Percentiles rank a stretch among this genome's conserved stretches.
These are phyloP conservation scores for Cicer chorassanicum DNA, from an alignment of 306 rosid genomes.

Conservation along the genomic window DNA sequence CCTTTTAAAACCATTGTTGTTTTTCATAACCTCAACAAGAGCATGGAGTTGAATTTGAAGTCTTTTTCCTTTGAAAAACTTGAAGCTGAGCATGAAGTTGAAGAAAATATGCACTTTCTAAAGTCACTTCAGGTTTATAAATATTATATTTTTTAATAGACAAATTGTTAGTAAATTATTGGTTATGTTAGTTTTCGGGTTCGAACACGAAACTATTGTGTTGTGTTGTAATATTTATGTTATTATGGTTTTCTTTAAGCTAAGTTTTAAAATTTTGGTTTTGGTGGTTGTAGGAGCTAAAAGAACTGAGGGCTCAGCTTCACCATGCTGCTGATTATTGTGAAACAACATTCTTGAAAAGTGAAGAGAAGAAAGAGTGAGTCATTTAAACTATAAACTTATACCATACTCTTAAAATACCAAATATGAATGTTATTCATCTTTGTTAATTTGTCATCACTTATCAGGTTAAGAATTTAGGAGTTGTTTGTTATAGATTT, in stretches of 20 bases:
- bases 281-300: constrained; percentile 63
- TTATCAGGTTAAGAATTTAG: background rate
- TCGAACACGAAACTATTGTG: background rate
- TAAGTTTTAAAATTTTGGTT: background rate
- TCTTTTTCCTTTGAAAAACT: constrained; percentile 49
- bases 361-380: constrained; percentile 71
- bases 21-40: constrained; percentile 31
- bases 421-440: background rate
- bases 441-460: constrained; percentile 34
- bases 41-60: constrained; percentile 55
- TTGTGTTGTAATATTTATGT: background rate
- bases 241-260: background rate
- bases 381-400: constrained; percentile 37
- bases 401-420: too few relatives aligned
- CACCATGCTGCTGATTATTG: constrained; percentile 89
- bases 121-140: constrained; percentile 72
- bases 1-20: background rate
- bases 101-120: constrained; percentile 54
- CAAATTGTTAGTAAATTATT: too few relatives aligned
- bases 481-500: too few relatives aligned
- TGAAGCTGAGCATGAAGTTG: constrained; percentile 48
- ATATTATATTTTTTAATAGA: background rate
- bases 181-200: too few relatives aligned
- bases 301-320: constrained; percentile 76
- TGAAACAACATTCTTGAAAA: constrained; percentile 72